Evolutionary conservation across 305 asterid species (phyloP), one percentile per base, ranked within the genome.

Genomic region (Withania somnifera): DNA sequence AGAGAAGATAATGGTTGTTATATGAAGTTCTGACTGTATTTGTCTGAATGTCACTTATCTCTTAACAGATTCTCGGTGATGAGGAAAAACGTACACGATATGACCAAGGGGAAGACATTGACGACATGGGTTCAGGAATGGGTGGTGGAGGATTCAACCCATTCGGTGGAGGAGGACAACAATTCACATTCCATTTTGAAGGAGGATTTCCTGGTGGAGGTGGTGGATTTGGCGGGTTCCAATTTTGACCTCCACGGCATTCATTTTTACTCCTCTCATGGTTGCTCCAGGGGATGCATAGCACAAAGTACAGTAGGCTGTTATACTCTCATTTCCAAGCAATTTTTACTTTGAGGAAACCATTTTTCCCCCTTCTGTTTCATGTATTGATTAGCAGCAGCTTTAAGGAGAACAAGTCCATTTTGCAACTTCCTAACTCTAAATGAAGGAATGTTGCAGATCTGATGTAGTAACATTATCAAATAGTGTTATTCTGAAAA

Each of bases 141-240:
- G 97, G 97, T 42, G 97, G 92, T 28, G 98, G 95, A 24, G 98
- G 98, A 66, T 91, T 86, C 82, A 87, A 91, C 77, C 97, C 94
- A 22, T 92, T 89, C 11, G 95, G 93, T 0, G 95, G 90, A 24
- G 98, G 98, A 9, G 97, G 95, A 9, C 94, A 90, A 53, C 92
- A 91, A 64, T 91, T 13, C 66, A 88, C 94, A 10, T 92, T 92
- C 85, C 97, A 91, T 86, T 92, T 92, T 64, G 97, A 92, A 81
- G 97, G 97, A 53, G 97, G 97, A 1, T 91, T 89, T 77, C 94
- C 93, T 3, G 92, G 93, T 5, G 95, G 97, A 3, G 92, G 93
- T 4, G 95, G 97, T 77, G 93, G 93, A 68, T 90, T 87, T 58
- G 95, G 93, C 77, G 97, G 95, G 60, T 93, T 90, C 83, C 77